Evolutionary conservation across 345 rosid genomes (phyloP).

Genomic region (Tarenaya hassleriana): DNA sequence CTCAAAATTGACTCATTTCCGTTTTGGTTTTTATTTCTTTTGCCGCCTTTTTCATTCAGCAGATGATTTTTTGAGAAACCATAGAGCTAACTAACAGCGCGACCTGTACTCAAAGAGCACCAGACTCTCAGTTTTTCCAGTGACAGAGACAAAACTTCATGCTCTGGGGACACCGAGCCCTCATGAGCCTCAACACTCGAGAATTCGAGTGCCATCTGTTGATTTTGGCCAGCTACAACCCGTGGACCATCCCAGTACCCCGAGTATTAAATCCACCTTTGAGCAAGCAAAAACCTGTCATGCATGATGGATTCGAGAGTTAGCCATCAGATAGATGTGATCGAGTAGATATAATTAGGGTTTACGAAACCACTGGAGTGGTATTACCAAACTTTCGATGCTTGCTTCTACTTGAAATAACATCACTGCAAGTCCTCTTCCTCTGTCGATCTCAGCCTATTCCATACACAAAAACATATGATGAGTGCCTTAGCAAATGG

Average conservation of each 20-base stretch:
- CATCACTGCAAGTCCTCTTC: slow-evolving; percentile 88
- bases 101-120: slow-evolving; percentile 19
- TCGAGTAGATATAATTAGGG: neutral
- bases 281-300: slow-evolving; percentile 68
- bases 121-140: slow-evolving; percentile 19
- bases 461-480: neutral
- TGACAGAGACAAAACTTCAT: slow-evolving; percentile 31
- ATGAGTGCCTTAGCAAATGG: neutral
- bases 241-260: slow-evolving; percentile 88
- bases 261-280: slow-evolving; percentile 66
- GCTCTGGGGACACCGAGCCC: slow-evolving; percentile 19
- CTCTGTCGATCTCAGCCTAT: slow-evolving; percentile 88
- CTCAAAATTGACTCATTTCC: slow-evolving; percentile 21
- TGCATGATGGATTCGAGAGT: slow-evolving; percentile 1
- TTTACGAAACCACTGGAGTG: slow-evolving; percentile 5
- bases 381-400: slow-evolving; percentile 62
- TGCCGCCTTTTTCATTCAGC: slow-evolving; percentile 17
- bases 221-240: slow-evolving; percentile 94
- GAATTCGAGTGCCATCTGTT: slow-evolving; percentile 36
- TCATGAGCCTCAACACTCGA: slow-evolving; percentile 49
- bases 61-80: slow-evolving; percentile 19
- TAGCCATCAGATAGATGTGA: slow-evolving; percentile 1
- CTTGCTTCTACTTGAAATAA: slow-evolving; percentile 78
- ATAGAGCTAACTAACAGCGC: slow-evolving; percentile 21
- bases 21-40: neutral